Base-by-base conservation (phyloP, 768 basidiomycete species). In the Phylloporus rhodoxanthus region DNA sequence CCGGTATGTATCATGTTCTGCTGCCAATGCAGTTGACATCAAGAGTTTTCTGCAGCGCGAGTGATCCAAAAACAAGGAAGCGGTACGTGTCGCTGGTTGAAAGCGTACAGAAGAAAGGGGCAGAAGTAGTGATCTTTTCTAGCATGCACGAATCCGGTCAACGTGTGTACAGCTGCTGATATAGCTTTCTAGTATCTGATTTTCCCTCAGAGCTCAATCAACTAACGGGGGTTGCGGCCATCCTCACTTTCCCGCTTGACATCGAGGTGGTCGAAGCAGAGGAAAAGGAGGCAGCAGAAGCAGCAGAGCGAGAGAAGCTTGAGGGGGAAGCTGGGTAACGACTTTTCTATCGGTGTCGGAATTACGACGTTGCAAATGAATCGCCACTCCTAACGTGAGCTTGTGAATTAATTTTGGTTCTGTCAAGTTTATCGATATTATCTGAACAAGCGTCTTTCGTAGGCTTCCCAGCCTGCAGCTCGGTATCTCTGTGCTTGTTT, bases 101-200 rank as follows among this genome's bases (percentile, higher is more conserved):
- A 67, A 82, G 80, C 30, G 92, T 97, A 14, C 83, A 86, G 57
- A 77, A 82, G 40, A 90, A 87, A 56, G 91, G 93, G 21, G 95
- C 84, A 21, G 94, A 98, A 63, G 93, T 93, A 5, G 75, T 97
- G 17, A 93, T 97, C 56, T 99, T 98, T 68, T 98, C 95, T 4
- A 97, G 93, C 61, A 98, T 99, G 96, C 96, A 99, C 64, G 96
- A 99, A 70, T 91, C 90, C 19, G 96, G 96, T 13, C 93, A 97
- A 76, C 94, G 93, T 95, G 62, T 61, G 89, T 73, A 33, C 37
- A 23, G 36, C n/a, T 48, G 21, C 15, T 45, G 6, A 10, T 30
- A 29, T 7, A n/a, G 8, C 17, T n/a, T 19, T 1, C 9, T 30
- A 33, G 49, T 5, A 41, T 49, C 47, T 57, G 36, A 45, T 32